Conservation (phyloP, 2,329 filamentous ascomycete species). For the Ascocoryne sarcoides region DNA sequence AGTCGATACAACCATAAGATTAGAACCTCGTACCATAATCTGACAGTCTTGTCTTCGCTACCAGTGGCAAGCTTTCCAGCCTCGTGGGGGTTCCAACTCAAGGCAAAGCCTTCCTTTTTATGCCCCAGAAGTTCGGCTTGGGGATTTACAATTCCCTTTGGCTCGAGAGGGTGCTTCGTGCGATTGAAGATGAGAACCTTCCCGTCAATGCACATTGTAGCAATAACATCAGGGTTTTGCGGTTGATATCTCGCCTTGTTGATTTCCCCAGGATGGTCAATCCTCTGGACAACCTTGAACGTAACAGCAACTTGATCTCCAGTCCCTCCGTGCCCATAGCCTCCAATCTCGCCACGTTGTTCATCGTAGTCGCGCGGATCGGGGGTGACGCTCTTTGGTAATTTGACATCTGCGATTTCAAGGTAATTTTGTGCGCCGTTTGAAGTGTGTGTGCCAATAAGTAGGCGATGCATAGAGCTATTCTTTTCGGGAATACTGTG, state of each 20-base stretch:
- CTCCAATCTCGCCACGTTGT: constrained; percentile 84
- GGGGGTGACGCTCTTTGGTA: constrained; percentile 68
- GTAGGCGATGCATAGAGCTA: constrained; percentile 76
- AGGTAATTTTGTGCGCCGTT: constrained; percentile 80
- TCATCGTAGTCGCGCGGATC: constrained; percentile 85
- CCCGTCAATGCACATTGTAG: constrained; percentile 81
- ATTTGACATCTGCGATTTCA: constrained; percentile 88
- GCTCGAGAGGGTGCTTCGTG: constrained; percentile 79
- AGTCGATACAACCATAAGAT: neutral
- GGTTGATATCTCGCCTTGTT: constrained; percentile 98
- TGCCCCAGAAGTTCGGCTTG: constrained; percentile 84
- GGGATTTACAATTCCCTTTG: constrained; percentile 65
- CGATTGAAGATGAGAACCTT: constrained; percentile 90
- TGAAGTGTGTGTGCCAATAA: constrained; percentile 92
- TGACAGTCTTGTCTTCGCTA: constrained; percentile 85
- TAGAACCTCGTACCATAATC: constrained; percentile 62
- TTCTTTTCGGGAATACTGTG: constrained; percentile 81
- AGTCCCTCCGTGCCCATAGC: constrained; percentile 63
- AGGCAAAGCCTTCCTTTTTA: constrained; percentile 78
- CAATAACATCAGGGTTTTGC: constrained; percentile 94
- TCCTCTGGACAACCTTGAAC: constrained; percentile 89
- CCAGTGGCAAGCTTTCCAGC: constrained; percentile 78
- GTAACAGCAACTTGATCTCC: constrained; percentile 68
- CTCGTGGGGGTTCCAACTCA: constrained; percentile 82
- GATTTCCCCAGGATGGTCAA: constrained; percentile 92